Evolutionary conservation across 371 early-diverging fungal genomes (phyloP), one percentile per base, ranked within the genome.

Genomic region (Fennellomyces sp.): DNA sequence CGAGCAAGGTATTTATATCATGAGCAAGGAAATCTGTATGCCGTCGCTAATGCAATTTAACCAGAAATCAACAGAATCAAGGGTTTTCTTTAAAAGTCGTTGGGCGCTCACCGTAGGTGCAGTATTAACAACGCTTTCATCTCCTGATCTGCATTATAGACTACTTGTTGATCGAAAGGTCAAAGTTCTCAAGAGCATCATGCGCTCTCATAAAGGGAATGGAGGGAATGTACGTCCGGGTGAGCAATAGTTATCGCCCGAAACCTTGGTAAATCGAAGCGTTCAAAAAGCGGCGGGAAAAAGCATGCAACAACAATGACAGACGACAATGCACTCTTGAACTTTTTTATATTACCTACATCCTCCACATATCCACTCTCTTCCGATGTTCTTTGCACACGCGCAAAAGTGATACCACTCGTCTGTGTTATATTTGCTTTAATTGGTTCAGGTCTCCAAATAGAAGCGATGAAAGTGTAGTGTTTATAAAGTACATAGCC

Each of bases 61-160:
- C 19, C 47, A 35, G 7, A 48, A 33, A 30, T 33, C 1, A 5
- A 36, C 47, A 5, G 27, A 48, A 30, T 11, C 49, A 36, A 27
- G 26, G 13, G 13, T 10, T 0, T 58, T 49, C 35, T 8, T 48
- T 19, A 19, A 48, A 17, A 3, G 47, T 10, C 35, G 39, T 17
- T 58, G 23, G 58, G 17, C 33, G 15, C 8, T 58, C 47, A 11
- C 33, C 19, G 58, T 58, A 48, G 49, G 45, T 45, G 23, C 45
- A 45, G 12, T 25, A 0, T 45, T 45, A 23, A 45, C 23, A 45
- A 11, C 45, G 21, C 45, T 45, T 45, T 23, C 45, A 45, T 23
- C 23, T 45, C 8, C n/a, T n/a, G n/a, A n/a, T n/a, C n/a, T n/a
- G n/a, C 7, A 21, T 45, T 17, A 23, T 23, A 45, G 45, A 21